A percentile compares a stretch with the other conserved stretches of the same genome.
Conservation (phyloP, 2,329 filamentous ascomycete species). For the Penicillium digitatum region DNA sequence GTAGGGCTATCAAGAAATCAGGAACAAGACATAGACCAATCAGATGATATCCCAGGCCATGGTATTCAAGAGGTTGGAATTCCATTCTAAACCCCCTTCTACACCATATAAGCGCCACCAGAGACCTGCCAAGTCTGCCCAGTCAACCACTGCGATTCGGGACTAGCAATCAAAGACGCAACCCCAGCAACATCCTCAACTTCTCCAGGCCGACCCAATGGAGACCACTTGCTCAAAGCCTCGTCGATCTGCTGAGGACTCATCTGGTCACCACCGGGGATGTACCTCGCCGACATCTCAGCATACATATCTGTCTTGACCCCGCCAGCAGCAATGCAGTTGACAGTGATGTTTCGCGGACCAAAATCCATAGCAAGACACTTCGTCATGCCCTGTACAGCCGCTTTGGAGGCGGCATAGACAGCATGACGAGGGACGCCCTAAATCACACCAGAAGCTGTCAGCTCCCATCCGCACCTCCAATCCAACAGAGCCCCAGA, state of each 20-base stretch:
- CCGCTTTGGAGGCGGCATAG: slow-evolving; percentile 23
- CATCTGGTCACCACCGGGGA: slow-evolving; percentile 20
- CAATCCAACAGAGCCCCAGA: neutral
- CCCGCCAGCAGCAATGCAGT: slow-evolving; percentile 23
- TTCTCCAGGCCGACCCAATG: slow-evolving; percentile 17
- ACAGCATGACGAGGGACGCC: slow-evolving; percentile 21
- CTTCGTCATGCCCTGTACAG: slow-evolving; percentile 24
- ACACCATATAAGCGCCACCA: slow-evolving; percentile 22
- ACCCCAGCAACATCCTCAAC: slow-evolving; percentile 21
- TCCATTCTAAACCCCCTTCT: neutral
- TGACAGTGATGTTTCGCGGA: slow-evolving; percentile 21
- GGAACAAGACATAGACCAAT: neutral
- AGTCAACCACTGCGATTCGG: slow-evolving; percentile 25
- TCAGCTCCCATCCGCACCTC: neutral
- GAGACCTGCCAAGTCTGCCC: slow-evolving; percentile 24
- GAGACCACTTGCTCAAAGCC: slow-evolving; percentile 22
- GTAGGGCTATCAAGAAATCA: neutral
- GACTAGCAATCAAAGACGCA: slow-evolving; percentile 22
- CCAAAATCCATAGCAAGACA: slow-evolving; percentile 24
- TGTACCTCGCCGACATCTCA: slow-evolving; percentile 20
- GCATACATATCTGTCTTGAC: slow-evolving; percentile 26
- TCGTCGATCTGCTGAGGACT: slow-evolving; percentile 17
- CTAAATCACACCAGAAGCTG: slow-evolving; percentile 1
- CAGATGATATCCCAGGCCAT: neutral
- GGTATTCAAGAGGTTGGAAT: neutral